A percentile compares a stretch with the other conserved stretches of the same genome.
These are phyloP conservation scores for Lagenaria siceraria DNA, from an alignment of 306 rosid species.

Conservation along the genomic window DNA sequence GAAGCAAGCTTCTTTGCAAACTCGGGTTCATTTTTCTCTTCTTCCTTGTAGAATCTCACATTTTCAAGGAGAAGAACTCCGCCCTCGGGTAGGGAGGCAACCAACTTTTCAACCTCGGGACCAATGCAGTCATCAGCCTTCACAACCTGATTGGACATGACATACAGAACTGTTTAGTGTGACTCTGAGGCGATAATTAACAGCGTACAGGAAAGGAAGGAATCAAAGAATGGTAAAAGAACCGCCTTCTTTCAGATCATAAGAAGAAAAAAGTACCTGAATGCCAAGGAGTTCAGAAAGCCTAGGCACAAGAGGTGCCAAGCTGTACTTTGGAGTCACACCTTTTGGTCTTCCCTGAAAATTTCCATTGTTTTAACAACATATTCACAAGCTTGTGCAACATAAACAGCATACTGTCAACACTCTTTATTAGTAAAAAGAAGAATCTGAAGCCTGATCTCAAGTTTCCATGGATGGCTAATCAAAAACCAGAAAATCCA, in stretches of 20 bases:
- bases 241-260: neutral
- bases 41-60: constrained; percentile 97
- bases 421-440: neutral
- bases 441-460: neutral
- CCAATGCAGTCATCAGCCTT: constrained; percentile 93
- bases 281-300: constrained; percentile 89
- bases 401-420: neutral
- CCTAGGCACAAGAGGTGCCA: constrained; percentile 95
- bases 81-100: constrained; percentile 76
- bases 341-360: constrained; percentile 98
- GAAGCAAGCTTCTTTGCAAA: constrained; percentile 92
- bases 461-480: neutral
- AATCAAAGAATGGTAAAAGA: neutral
- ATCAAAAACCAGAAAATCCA: neutral
- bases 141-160: constrained; percentile 45
- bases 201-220: neutral
- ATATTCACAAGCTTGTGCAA: neutral
- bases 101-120: constrained; percentile 83
- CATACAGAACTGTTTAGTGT: constrained; percentile 8
- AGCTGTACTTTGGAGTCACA: constrained; percentile 86
- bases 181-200: neutral
- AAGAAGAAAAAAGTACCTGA: constrained; percentile 32
- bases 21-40: constrained; percentile 94
- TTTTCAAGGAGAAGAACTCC: constrained; percentile 93
- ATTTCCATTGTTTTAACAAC: constrained; percentile 7